Evolutionary conservation across 331 rosid genomes (phyloP).

Genomic region (Quercus tomentella): DNA sequence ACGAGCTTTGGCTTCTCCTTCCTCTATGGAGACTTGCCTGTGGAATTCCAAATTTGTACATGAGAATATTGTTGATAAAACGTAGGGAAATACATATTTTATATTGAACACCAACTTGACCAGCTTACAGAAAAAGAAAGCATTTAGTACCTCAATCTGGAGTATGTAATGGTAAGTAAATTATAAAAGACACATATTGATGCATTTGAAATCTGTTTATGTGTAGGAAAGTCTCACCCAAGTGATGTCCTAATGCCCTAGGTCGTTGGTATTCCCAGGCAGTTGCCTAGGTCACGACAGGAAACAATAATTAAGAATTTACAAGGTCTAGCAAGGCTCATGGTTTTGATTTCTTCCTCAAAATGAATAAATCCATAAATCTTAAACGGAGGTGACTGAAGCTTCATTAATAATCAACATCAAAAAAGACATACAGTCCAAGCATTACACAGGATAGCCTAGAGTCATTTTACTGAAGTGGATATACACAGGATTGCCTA

Average conservation of each 20-base stretch:
- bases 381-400: not conserved
- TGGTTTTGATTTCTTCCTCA: not conserved
- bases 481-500: too few species aligned
- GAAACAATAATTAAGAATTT: not conserved
- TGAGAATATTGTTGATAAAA: slow-evolving; percentile 9
- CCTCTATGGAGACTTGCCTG: slow-evolving; percentile 92
- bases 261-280: not conserved
- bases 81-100: not conserved
- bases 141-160: not conserved
- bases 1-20: slow-evolving; percentile 87
- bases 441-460: too few species aligned
- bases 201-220: not conserved
- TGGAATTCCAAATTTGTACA: slow-evolving; percentile 4
- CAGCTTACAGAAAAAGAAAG: slow-evolving; percentile 7
- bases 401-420: too few species aligned
- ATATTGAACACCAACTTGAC: slow-evolving; percentile 1
- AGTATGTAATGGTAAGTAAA: not conserved
- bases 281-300: not conserved
- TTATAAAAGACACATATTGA: not conserved
- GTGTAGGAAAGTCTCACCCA: not conserved
- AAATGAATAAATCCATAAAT: not conserved
- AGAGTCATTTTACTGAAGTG: too few species aligned
- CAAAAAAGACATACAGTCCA: too few species aligned
- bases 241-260: not conserved
- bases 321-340: not conserved